Percentiles rank a stretch among this genome's conserved stretches.
Conservation (phyloP, 2,329 filamentous ascomycete species). For the Hypoxylon sp. region DNA sequence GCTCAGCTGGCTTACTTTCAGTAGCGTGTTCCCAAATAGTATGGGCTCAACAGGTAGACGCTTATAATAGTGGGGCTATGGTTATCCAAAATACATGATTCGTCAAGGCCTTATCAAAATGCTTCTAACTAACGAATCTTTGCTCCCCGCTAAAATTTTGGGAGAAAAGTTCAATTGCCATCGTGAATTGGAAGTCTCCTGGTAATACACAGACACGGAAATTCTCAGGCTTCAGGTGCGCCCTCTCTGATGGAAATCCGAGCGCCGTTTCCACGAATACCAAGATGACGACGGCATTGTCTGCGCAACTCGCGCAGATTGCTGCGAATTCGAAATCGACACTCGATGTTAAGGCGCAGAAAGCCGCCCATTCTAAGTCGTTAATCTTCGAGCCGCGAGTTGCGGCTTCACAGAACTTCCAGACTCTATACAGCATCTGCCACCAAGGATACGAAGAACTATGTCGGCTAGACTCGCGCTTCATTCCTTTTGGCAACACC, state of each 20-base stretch:
- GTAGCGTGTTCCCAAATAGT: slow-evolving; percentile 1
- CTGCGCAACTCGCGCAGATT: slow-evolving; percentile 94
- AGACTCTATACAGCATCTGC: slow-evolving; percentile 89
- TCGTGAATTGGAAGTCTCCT: slow-evolving; percentile 28
- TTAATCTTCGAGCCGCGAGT: slow-evolving; percentile 91
- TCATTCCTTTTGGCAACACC: slow-evolving; percentile 78
- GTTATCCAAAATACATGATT: slow-evolving; percentile 44
- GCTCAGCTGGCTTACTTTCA: not conserved
- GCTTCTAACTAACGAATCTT: slow-evolving; percentile 45
- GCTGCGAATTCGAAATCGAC: slow-evolving; percentile 90
- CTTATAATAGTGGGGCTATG: slow-evolving; percentile 15
- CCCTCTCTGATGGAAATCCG: slow-evolving; percentile 43
- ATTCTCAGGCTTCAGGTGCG: slow-evolving; percentile 14
- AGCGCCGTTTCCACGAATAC: slow-evolving; percentile 6
- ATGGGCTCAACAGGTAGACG: slow-evolving; percentile 10
- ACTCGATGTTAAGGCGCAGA: slow-evolving; percentile 93
- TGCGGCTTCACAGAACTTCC: slow-evolving; percentile 89
- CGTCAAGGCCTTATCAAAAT: slow-evolving; percentile 45
- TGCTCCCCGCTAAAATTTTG: slow-evolving; percentile 51
- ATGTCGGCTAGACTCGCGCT: slow-evolving; percentile 87
- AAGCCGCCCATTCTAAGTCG: slow-evolving; percentile 91
- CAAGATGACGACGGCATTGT: slow-evolving; percentile 85
- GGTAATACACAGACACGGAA: not conserved
- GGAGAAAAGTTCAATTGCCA: slow-evolving; percentile 43
- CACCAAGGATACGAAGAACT: slow-evolving; percentile 91